phyloP scores from a whole-genome alignment of 805 yeast genomes.

The Brettanomyces bruxellensis region DNA sequence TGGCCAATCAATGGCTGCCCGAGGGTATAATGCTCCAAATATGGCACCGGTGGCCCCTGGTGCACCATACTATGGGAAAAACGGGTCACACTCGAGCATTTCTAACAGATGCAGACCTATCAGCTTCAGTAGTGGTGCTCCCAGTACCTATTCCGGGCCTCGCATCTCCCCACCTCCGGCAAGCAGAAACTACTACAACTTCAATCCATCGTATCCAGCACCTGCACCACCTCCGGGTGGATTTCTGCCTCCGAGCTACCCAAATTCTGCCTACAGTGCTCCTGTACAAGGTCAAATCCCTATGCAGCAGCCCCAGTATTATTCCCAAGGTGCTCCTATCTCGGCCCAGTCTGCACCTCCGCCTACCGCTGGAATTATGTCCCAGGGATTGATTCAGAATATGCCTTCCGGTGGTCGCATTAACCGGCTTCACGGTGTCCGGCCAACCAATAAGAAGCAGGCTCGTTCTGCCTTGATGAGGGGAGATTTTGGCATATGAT shows the following conservation, averaged over 20 bases:
- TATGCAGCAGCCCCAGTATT: slow-evolving; percentile 2
- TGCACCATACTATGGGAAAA: too few relatives aligned
- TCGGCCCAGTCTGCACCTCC: not conserved
- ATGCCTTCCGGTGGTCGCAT: slow-evolving; percentile 39
- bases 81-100: too few relatives aligned
- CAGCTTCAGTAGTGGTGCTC: too few relatives aligned
- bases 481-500: slow-evolving; percentile 59
- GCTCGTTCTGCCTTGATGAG: slow-evolving; percentile 57
- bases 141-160: too few relatives aligned
- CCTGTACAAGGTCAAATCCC: not conserved
- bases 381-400: slow-evolving; percentile 34
- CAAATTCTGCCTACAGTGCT: not conserved
- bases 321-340: slow-evolving; percentile 11
- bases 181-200: not conserved
- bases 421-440: slow-evolving; percentile 37
- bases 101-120: too few relatives aligned
- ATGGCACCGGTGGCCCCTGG: too few relatives aligned
- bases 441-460: slow-evolving; percentile 38
- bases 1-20: too few relatives aligned
- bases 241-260: not conserved
- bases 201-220: not conserved
- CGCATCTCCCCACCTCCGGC: too few relatives aligned
- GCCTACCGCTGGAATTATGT: slow-evolving; percentile 10
- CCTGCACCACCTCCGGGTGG: not conserved
- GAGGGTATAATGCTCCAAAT: too few relatives aligned